Conservation (phyloP, 1,139 yeast species). For the Candida dubliniensis region DNA sequence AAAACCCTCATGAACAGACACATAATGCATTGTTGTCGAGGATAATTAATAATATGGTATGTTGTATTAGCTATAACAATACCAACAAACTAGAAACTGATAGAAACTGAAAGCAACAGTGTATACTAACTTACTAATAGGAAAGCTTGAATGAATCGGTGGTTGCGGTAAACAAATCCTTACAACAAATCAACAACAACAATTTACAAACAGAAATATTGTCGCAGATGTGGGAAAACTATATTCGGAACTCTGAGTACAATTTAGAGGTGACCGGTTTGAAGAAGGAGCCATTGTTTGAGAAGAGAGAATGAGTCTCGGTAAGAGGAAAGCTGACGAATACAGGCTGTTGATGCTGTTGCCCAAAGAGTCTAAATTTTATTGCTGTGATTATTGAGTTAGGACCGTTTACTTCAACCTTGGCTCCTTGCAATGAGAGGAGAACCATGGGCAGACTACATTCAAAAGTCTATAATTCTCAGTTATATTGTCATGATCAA, state of each 20-base stretch:
- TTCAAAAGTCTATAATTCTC: background rate
- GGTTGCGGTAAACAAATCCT: slow-evolving; percentile 56
- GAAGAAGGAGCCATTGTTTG: slow-evolving; percentile 5
- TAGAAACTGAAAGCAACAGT: background rate
- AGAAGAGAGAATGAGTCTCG: background rate
- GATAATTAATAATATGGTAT: slow-evolving; percentile 71
- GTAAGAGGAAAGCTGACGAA: background rate
- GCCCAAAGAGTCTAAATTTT: too few relatives aligned
- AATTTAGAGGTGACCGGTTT: slow-evolving; percentile 72
- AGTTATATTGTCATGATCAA: background rate
- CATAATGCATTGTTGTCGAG: slow-evolving; percentile 78
- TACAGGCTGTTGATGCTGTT: background rate
- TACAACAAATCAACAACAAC: slow-evolving; percentile 62
- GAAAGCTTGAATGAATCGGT: slow-evolving; percentile 75
- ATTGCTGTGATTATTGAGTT: too few relatives aligned
- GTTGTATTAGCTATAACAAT: slow-evolving; percentile 23
- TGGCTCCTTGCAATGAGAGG: too few relatives aligned
- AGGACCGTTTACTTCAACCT: too few relatives aligned
- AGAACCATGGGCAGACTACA: background rate
- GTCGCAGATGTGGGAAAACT: slow-evolving; percentile 81
- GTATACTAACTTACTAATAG: slow-evolving; percentile 21
- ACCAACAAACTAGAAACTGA: background rate
- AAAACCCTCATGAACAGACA: slow-evolving; percentile 86
- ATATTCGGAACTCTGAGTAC: slow-evolving; percentile 68
- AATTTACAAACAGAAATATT: slow-evolving; percentile 73